Percentiles rank a stretch among this genome's conserved stretches.
These are phyloP conservation scores for Globisporangium nodosum DNA, from an alignment of 352 stramenopile genomes.

Conservation along the genomic window DNA sequence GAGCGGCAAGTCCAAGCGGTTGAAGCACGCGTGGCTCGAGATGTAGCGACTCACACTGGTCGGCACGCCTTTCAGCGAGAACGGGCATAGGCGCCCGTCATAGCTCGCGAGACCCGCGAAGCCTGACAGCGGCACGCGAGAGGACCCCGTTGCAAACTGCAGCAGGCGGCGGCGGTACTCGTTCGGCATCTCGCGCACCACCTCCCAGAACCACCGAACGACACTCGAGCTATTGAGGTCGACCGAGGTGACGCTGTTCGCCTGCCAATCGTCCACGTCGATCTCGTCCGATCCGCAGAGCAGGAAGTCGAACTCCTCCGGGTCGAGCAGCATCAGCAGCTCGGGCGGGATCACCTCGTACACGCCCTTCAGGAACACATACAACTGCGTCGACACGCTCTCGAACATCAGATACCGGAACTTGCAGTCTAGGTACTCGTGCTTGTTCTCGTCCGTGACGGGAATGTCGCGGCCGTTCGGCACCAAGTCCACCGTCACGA, in stretches of 20 bases:
- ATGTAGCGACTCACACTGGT: constrained; percentile 45
- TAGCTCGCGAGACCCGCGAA: constrained; percentile 73
- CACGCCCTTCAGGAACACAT: constrained; percentile 84
- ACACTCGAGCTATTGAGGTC: constrained; percentile 24
- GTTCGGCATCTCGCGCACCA: constrained; percentile 86
- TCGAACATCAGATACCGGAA: constrained; percentile 90
- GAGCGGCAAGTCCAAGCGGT: constrained; percentile 93
- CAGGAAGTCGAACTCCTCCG: constrained; percentile 92
- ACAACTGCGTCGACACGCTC: constrained; percentile 69
- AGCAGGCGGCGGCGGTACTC: constrained; percentile 67
- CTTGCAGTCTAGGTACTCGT: constrained; percentile 81
- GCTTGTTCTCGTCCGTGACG: constrained; percentile 91
- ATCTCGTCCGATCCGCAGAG: constrained; percentile 92
- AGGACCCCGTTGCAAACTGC: constrained; percentile 77
- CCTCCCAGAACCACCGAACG: constrained; percentile 54
- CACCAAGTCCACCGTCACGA: constrained; percentile 39
- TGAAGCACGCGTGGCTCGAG: constrained; percentile 74
- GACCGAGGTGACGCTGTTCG: constrained; percentile 30
- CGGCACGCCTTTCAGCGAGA: constrained; percentile 58
- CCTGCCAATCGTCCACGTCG: constrained; percentile 93
- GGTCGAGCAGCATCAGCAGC: constrained; percentile 92
- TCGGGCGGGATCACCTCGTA: constrained; percentile 90
- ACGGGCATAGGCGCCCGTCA: constrained; percentile 64
- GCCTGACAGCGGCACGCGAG: constrained; percentile 65
- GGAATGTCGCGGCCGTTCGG: constrained; percentile 35